phyloP scores from a whole-genome alignment of 2,329 filamentous ascomycete species.

The Fusarium camptoceras region DNA sequence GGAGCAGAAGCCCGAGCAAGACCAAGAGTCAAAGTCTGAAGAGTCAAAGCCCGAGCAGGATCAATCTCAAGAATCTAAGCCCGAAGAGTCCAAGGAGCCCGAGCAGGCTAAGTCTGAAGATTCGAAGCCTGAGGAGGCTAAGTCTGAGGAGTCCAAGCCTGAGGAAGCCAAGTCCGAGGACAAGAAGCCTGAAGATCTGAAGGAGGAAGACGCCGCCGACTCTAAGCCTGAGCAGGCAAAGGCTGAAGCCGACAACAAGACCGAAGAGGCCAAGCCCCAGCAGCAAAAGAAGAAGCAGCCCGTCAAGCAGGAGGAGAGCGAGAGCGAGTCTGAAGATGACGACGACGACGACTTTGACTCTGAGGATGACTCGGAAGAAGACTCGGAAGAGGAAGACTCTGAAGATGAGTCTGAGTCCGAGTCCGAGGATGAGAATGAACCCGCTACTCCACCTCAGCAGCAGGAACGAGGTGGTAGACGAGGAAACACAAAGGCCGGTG shows the following conservation, averaged over 20 bases:
- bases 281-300: conserved; percentile 16
- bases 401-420: conserved; percentile 41
- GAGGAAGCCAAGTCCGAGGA: conserved; percentile 18
- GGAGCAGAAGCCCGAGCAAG: conserved; percentile 21
- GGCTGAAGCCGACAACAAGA: conserved; percentile 7
- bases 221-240: conserved; percentile 24
- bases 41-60: conserved; percentile 20
- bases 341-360: conserved; percentile 33
- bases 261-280: conserved; percentile 19
- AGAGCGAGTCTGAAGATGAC: conserved; percentile 31
- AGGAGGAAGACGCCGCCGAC: conserved; percentile 9
- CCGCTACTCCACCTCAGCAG: conserved; percentile 41
- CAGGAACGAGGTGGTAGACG: conserved; percentile 20
- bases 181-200: conserved; percentile 22
- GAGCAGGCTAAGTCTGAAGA: conserved; percentile 6
- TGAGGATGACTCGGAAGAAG: conserved; percentile 36
- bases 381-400: conserved; percentile 31
- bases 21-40: conserved; percentile 7
- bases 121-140: neutral
- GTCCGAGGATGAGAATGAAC: conserved; percentile 43
- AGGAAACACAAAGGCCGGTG: conserved; percentile 22
- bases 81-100: neutral
- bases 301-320: conserved; percentile 31
- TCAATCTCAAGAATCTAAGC: conserved; percentile 6
- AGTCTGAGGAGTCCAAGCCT: conserved; percentile 10